Conservation (phyloP, 179 eudicot genomes). For the Spergularia azorica region DNA sequence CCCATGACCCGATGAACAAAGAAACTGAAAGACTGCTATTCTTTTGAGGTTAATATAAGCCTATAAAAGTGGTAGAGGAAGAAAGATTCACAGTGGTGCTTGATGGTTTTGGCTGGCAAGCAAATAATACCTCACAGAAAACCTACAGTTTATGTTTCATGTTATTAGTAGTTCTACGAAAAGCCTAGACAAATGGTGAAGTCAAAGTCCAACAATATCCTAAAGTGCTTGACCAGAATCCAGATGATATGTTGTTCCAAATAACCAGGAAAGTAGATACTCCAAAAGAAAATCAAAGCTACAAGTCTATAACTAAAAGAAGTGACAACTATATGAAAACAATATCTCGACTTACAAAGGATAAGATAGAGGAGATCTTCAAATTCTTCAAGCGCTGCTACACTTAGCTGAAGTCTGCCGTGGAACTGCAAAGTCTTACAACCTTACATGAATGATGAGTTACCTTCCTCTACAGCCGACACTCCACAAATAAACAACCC, state of each 20-base stretch:
- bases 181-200: neutral
- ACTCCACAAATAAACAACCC: neutral
- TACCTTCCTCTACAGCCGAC: neutral
- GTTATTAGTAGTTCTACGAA: neutral
- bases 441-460: neutral
- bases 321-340: neutral
- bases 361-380: constrained; percentile 6
- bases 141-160: neutral
- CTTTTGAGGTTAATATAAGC: neutral
- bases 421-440: neutral
- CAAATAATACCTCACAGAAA: neutral
- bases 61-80: neutral
- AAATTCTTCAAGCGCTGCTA: neutral
- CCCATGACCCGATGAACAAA: constrained; percentile 2
- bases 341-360: constrained; percentile 10
- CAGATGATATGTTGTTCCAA: neutral
- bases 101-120: neutral
- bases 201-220: neutral
- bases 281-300: neutral
- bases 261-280: neutral
- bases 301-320: neutral
- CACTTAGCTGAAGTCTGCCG: neutral
- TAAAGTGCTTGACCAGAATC: neutral
- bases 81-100: neutral
- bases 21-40: neutral